phyloP scores from a whole-genome alignment of 2,329 filamentous ascomycete species.

The Aspergillus terreus region DNA sequence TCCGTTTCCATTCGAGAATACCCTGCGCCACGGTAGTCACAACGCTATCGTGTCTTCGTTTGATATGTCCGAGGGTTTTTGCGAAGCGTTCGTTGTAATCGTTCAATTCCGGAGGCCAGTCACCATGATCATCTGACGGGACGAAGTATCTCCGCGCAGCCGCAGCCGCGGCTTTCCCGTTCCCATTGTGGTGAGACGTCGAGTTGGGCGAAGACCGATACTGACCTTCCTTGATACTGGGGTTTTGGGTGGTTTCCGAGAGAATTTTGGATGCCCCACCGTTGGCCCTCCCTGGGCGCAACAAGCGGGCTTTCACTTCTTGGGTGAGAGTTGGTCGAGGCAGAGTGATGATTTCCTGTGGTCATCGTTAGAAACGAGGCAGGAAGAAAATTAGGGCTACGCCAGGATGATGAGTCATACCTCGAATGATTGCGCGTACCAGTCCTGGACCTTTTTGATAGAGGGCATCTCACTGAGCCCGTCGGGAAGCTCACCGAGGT shows the following conservation, averaged over 20 bases:
- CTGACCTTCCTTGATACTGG: conserved; percentile 80
- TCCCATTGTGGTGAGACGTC: conserved; percentile 45
- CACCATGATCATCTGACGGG: conserved; percentile 77
- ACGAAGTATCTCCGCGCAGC: conserved; percentile 75
- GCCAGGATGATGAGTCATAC: conserved; percentile 50
- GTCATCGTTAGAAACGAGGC: conserved; percentile 19
- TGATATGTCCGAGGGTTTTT: conserved; percentile 86
- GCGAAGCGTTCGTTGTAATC: conserved; percentile 93
- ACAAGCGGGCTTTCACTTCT: conserved; percentile 75
- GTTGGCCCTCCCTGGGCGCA: conserved; percentile 48
- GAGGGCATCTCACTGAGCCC: conserved; percentile 97
- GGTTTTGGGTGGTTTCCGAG: conserved; percentile 81
- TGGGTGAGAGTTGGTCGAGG: conserved; percentile 70
- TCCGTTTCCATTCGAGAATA: conserved; percentile 96
- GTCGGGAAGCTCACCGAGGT: conserved; percentile 87
- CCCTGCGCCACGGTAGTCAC: conserved; percentile 98
- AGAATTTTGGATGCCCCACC: conserved; percentile 65
- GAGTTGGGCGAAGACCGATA: conserved; percentile 54
- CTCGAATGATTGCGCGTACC: conserved; percentile 99
- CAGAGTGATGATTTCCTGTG: conserved; percentile 80
- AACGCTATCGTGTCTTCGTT: conserved; percentile 91
- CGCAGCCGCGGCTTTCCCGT: conserved; percentile 48
- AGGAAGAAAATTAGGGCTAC: neutral
- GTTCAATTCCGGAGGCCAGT: conserved; percentile 92
- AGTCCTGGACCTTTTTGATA: conserved; percentile 89